Percentiles rank a stretch among this genome's conserved stretches.
These are phyloP conservation scores for Cubamyces lactineus DNA, from an alignment of 768 basidiomycete genomes.

Conservation along the genomic window DNA sequence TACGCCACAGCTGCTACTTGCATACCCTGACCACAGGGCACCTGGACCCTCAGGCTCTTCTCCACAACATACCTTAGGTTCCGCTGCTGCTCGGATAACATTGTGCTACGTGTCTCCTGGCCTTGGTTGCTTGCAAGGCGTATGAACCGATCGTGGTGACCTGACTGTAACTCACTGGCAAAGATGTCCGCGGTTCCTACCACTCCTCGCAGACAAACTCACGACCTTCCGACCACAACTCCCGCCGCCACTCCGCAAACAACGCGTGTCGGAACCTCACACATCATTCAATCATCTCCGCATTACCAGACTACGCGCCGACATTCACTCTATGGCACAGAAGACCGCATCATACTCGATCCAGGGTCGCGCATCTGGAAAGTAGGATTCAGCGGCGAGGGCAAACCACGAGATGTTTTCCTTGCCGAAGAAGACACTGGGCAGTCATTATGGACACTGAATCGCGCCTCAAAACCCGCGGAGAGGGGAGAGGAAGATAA, in stretches of 20 bases:
- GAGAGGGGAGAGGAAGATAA: constrained; percentile 76
- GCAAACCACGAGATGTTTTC: constrained; percentile 88
- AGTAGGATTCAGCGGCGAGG: constrained; percentile 97
- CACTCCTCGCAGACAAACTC: constrained; percentile 35
- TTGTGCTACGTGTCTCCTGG: neutral
- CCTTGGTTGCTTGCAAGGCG: neutral
- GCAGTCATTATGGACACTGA: constrained; percentile 62
- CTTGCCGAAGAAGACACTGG: constrained; percentile 51
- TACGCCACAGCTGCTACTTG: too few relatives aligned
- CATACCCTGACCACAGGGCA: too few relatives aligned
- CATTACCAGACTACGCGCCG: constrained; percentile 84
- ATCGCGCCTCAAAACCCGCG: constrained; percentile 52
- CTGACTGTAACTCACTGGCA: too few relatives aligned
- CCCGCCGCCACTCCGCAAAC: constrained; percentile 59
- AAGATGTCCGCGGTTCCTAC: constrained; percentile 40
- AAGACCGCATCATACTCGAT: constrained; percentile 94
- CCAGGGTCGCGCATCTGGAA: constrained; percentile 95
- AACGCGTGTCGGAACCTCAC: constrained; percentile 50
- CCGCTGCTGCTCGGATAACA: too few relatives aligned
- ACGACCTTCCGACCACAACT: constrained; percentile 10
- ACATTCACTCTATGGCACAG: constrained; percentile 95
- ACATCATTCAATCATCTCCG: constrained; percentile 70
- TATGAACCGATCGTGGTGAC: neutral
- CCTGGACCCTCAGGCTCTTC: too few relatives aligned
- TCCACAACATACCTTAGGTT: too few relatives aligned